Percentiles rank a stretch among this genome's conserved stretches.
phyloP scores from a whole-genome alignment of 2,329 filamentous ascomycete genomes.

The Gremmenia infestans region DNA sequence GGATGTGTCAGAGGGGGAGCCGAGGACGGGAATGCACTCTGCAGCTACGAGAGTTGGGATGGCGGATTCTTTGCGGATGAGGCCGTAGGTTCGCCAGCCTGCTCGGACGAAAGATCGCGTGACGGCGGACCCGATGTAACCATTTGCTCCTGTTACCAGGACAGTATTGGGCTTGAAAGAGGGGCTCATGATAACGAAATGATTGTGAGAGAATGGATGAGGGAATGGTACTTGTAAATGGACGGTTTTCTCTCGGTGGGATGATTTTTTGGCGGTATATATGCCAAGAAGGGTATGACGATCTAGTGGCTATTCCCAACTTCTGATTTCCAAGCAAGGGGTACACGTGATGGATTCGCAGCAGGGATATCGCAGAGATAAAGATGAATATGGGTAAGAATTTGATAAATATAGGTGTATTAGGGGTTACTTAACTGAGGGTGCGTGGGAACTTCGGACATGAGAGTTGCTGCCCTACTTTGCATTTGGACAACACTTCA shows the following conservation, averaged over 20 bases:
- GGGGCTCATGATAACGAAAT: not conserved
- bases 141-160: constrained; percentile 46
- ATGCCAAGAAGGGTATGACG: not conserved
- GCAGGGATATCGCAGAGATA: not conserved
- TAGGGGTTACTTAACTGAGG: not conserved
- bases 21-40: constrained; percentile 40
- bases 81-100: constrained; percentile 42
- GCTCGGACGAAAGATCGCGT: constrained; percentile 41
- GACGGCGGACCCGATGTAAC: constrained; percentile 45
- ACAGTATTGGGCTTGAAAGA: constrained; percentile 26
- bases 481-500: too few species aligned
- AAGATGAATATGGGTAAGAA: not conserved
- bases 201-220: not conserved
- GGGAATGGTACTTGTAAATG: not conserved
- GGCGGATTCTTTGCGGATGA: constrained; percentile 35
- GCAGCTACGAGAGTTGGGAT: constrained; percentile 29
- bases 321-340: constrained; percentile 3
- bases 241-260: not conserved
- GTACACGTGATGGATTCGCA: not conserved
- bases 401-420: not conserved
- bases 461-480: too few species aligned
- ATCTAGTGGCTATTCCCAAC: constrained; percentile 2
- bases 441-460: too few species aligned
- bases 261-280: not conserved
- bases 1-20: constrained; percentile 32